Evolutionary conservation across 306 rosid species (phyloP), one percentile per base, ranked within the genome.

Genomic region (Cicer yamashitae): DNA sequence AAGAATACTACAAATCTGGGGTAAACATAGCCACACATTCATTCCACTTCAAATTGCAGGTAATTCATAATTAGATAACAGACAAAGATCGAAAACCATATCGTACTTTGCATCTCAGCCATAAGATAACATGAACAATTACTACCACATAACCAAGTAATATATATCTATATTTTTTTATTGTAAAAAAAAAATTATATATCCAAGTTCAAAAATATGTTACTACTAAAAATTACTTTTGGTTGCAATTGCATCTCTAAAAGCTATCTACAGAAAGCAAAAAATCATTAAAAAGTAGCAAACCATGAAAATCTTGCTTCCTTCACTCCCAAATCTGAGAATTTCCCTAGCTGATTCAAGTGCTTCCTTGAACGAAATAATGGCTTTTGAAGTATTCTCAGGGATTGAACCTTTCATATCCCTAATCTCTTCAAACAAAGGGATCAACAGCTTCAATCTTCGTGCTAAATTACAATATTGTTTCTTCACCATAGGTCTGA

Each of bases 291-390:
- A 18, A 2, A 71, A 8, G 6, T 60, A 82, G 89, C 92, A 79
- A 76, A 94, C 99, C 98, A 91, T 81, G 82, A 88, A 92, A 84
- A 94, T 92, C 87, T 90, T 92, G 85, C 98, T 92, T 52, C 90
- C 93, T 43, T 94, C 91, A 68, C 88, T 82, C 0, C 93, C 99
- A 74, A 92, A 90, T 83, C 86, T 75, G 86, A 94, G 99, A 76
- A 89, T 67, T 37, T 89, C 90, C 77, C 40, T 88, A 0, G 98
- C 92, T 25, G 96, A 89, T 75, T 86, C 76, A 10, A 94, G 87
- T 64, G 96, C 87, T 45, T 80, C 82, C 66, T 75, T 89, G 71
- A 94, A 92, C 20, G 80, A 76, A n/a, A 82, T 34, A 66, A 94
- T 53, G 60, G 98, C 93, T 57, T 88, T 84, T 8, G 79, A 41